Conservation (phyloP, 139 green algal genomes). For the Chlamydomonas sp. region DNA sequence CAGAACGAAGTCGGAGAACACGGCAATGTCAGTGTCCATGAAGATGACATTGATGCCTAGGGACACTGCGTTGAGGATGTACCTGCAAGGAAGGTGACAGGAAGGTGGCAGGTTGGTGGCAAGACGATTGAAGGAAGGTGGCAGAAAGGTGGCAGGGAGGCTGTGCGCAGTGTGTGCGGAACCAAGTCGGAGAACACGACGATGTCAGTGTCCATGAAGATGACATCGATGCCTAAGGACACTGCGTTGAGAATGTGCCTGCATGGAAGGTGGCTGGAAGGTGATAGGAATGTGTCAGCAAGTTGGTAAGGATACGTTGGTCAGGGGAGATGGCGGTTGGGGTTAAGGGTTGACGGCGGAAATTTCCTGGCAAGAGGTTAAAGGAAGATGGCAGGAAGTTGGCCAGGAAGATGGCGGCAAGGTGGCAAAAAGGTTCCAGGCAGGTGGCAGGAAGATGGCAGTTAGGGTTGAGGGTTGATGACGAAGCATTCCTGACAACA, state of each 20-base stretch:
- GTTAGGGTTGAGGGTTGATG: too few species aligned
- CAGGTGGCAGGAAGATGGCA: too few species aligned
- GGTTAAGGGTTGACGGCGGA: not conserved
- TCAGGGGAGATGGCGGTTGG: not conserved
- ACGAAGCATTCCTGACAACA: too few species aligned
- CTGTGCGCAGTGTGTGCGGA: slow-evolving; percentile 6
- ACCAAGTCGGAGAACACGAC: slow-evolving; percentile 16
- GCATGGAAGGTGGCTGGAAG: not conserved
- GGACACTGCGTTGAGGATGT: slow-evolving; percentile 18
- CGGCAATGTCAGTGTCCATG: slow-evolving; percentile 18
- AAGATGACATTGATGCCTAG: slow-evolving; percentile 10
- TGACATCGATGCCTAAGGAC: not conserved
- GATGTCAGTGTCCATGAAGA: slow-evolving; percentile 22
- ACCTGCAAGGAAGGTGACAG: slow-evolving; percentile 1
- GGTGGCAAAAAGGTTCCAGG: too few species aligned
- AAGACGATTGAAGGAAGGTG: too few species aligned
- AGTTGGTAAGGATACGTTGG: not conserved
- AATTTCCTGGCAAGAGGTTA: too few species aligned
- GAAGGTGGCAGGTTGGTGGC: not conserved
- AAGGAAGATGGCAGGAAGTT: too few species aligned
- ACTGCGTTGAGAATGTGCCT: slow-evolving; percentile 23
- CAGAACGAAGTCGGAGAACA: slow-evolving; percentile 12
- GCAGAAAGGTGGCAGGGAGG: too few species aligned
- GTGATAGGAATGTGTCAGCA: not conserved
- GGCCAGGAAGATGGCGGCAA: too few species aligned